Evolutionary conservation across 192 early-diverging fungal species (phyloP).

Genomic region (Lunasporangiospora selenospora): DNA sequence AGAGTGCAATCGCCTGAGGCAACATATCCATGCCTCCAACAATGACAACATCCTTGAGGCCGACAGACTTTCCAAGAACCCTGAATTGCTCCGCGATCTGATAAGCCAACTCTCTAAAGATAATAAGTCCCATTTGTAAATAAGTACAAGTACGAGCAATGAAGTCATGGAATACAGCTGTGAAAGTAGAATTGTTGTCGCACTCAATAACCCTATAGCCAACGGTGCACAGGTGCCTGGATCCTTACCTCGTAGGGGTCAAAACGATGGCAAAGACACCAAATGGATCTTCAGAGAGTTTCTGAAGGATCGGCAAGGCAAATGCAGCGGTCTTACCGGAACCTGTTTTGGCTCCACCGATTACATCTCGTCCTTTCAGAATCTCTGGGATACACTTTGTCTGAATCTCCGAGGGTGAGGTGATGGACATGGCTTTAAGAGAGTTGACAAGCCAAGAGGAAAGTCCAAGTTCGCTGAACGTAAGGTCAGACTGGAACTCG

Average conservation of each 20-base stretch:
- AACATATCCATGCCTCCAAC: conserved; percentile 99
- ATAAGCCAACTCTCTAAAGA: conserved; percentile 88
- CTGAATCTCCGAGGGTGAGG: conserved; percentile 92
- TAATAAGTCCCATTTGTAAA: conserved; percentile 6
- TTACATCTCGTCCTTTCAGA: conserved; percentile 78
- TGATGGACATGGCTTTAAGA: conserved; percentile 82
- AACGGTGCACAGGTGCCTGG: background rate
- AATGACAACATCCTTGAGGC: conserved; percentile 81
- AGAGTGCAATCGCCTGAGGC: conserved; percentile 87
- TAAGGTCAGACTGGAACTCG: conserved; percentile 6
- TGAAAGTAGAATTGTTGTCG: background rate
- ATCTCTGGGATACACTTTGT: conserved; percentile 83
- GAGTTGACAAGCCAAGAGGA: conserved; percentile 83
- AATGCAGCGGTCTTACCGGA: conserved; percentile 98
- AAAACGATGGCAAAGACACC: conserved; percentile 96
- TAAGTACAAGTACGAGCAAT: background rate
- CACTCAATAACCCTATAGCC: background rate
- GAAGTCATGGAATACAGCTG: background rate
- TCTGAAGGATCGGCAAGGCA: conserved; percentile 96
- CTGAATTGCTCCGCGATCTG: conserved; percentile 99
- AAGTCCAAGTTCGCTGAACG: conserved; percentile 81
- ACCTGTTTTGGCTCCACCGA: conserved; percentile 96
- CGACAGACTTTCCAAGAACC: conserved; percentile 88
- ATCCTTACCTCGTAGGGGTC: conserved; percentile 84
- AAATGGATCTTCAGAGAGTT: conserved; percentile 93